Percentiles rank a stretch among this genome's conserved stretches.
phyloP scores from a whole-genome alignment of 148 eudicot species.

The Silene conica region DNA sequence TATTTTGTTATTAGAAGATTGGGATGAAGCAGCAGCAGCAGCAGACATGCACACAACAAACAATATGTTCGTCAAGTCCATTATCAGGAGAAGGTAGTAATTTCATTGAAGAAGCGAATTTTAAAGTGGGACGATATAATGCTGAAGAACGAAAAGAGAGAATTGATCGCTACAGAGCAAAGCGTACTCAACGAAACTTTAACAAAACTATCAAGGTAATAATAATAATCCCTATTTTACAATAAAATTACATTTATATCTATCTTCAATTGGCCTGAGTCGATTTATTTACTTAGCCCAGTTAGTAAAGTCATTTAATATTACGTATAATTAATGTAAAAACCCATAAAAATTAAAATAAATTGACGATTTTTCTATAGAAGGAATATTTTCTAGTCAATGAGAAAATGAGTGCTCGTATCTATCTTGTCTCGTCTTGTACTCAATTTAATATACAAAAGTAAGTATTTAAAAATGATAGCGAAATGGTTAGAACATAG shows the following conservation, averaged over 20 bases:
- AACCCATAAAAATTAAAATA: not conserved
- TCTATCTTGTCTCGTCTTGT: no score
- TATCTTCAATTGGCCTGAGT: no score
- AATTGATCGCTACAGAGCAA: slow-evolving; percentile 80
- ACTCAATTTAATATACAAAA: no score
- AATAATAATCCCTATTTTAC: no score
- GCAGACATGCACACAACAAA: slow-evolving; percentile 11
- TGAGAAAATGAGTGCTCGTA: not conserved
- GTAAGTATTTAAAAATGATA: no score
- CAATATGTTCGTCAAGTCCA: slow-evolving; percentile 38
- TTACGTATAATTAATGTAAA: no score
- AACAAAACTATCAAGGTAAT: slow-evolving; percentile 85
- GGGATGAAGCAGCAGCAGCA: slow-evolving; percentile 18
- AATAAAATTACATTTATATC: no score
- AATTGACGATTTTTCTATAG: not conserved
- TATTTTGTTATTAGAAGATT: slow-evolving; percentile 16
- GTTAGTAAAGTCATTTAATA: no score
- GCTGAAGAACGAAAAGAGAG: slow-evolving; percentile 85
- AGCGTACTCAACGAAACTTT: slow-evolving; percentile 80
- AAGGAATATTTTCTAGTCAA: not conserved
- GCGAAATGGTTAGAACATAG: no score
- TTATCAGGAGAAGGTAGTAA: slow-evolving; percentile 38
- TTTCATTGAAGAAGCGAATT: slow-evolving; percentile 58
- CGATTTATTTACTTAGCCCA: no score
- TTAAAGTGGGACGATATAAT: slow-evolving; percentile 72